Evolutionary conservation across 352 stramenopile species (phyloP), one percentile per base, ranked within the genome.

Genomic region (Salisapilia sapeloensis): DNA sequence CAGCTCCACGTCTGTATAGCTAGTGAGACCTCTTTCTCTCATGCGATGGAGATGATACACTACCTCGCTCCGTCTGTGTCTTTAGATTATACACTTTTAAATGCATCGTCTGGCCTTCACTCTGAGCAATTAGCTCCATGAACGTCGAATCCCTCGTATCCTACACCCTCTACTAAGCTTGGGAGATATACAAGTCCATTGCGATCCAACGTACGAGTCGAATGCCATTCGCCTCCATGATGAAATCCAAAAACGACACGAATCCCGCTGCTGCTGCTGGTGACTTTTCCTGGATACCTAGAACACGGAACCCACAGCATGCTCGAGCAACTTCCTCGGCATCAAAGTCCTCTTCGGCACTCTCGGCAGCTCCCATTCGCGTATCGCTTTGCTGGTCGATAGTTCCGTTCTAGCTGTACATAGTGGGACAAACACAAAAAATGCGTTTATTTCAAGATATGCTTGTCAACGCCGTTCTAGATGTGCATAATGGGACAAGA

Each of bases 211-310:
- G 30, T 48, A 84, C 48, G 58, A 82, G 42, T 60, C 64, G 80
- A 69, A 95, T 78, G 57, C 55, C 49, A 41, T 97, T 95, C 30
- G 77, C 86, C 17, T 86, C 86, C 13, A 98, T 69, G 40, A 98
- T 93, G 57, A 98, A 98, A 62, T 98, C 93, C 39, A 98, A 96
- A 54, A 98, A 98, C 40, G 65, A 92, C 21, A 98, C 91, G 23
- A 98, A 85, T 27, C 92, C 92, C 14, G 87, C 90, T 13, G 58
- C 49, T 12, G 71, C 70, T 6, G 92, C 90, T 2, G 93, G 93
- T 26, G 74, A 95, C 40, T 95, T 69, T 22, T 95, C 84, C 62
- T 98, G 92, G 25, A 98, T 96, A 15, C 92, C 92, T 19, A 98
- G 46, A 18, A 98, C 87, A 22, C 93, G 83, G 55, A 97, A 98